phyloP scores from a whole-genome alignment of 1,139 yeast genomes.

The Kluyveromyces marxianus region DNA sequence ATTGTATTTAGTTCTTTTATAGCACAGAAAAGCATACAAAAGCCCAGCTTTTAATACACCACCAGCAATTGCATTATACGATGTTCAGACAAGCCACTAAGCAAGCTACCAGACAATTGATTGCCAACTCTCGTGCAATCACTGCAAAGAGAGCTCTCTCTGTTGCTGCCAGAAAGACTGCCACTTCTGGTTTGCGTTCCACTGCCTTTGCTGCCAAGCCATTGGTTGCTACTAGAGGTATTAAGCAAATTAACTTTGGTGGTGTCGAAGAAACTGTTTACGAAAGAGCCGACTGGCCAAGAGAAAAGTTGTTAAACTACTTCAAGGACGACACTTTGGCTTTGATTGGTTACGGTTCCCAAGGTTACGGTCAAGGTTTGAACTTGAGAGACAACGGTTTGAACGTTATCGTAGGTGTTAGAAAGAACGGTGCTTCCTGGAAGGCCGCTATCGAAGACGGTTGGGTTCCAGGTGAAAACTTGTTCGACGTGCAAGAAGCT shows the following conservation, averaged over 20 bases:
- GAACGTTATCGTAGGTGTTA: constrained; percentile 95
- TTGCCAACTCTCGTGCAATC: constrained; percentile 34
- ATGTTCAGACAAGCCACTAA: constrained; percentile 32
- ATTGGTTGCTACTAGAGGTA: constrained; percentile 58
- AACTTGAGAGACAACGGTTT: constrained; percentile 98
- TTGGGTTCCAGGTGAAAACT: constrained; percentile 99
- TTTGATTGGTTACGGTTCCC: constrained; percentile 98
- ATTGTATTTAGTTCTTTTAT: background rate
- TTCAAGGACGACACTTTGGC: constrained; percentile 98
- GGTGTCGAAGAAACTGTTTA: constrained; percentile 93
- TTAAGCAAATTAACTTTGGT: constrained; percentile 94
- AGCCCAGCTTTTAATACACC: background rate
- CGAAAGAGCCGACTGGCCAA: constrained; percentile 99
- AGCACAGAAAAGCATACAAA: background rate
- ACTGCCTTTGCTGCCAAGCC: constrained; percentile 37
- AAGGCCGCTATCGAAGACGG: constrained; percentile 99
- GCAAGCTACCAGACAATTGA: constrained; percentile 30
- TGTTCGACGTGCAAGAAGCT: constrained; percentile 92
- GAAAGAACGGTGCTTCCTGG: constrained; percentile 99
- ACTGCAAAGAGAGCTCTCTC: constrained; percentile 61
- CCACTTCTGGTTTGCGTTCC: constrained; percentile 27
- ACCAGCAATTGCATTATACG: background rate
- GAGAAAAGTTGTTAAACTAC: constrained; percentile 89
- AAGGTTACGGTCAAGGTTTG: constrained; percentile 99
- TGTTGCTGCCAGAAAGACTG: constrained; percentile 38